Evolutionary conservation across 1,139 yeast species (phyloP).

Genomic region (Pichia sp.): DNA sequence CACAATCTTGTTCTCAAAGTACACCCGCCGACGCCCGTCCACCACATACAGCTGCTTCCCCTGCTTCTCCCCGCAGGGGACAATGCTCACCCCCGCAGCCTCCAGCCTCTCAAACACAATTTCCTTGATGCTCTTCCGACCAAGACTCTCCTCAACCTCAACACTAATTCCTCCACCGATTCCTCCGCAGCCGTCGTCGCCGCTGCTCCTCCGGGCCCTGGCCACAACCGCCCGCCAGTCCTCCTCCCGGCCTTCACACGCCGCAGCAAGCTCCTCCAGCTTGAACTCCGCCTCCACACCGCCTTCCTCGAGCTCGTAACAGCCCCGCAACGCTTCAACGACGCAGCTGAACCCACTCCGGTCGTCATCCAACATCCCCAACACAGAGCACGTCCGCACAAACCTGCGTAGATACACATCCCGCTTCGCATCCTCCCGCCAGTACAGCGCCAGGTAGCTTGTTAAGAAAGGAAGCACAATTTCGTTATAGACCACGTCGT

Average conservation of each 20-base stretch:
- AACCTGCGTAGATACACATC: neutral
- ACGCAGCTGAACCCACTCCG: neutral
- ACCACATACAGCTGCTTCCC: neutral
- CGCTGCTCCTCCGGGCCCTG: too few relatives aligned
- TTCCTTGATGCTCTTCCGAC: neutral
- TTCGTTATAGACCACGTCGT: constrained; percentile 19
- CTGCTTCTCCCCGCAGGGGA: neutral
- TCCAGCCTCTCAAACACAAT: neutral
- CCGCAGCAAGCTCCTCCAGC: neutral
- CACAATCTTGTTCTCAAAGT: constrained; percentile 26
- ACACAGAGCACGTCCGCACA: neutral
- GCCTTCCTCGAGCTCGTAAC: neutral
- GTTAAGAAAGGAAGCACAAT: constrained; percentile 18
- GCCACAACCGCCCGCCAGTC: neutral
- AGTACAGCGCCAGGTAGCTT: neutral
- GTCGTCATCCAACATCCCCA: neutral
- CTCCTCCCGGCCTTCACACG: neutral
- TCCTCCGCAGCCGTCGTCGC: neutral
- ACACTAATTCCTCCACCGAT: neutral
- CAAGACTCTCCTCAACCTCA: neutral
- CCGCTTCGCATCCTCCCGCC: neutral
- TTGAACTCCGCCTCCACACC: neutral
- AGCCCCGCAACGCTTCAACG: neutral
- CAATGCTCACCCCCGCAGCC: neutral
- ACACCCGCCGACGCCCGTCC: constrained; percentile 11